Conservation (phyloP, 768 basidiomycete genomes). For the Boletus sp. region DNA sequence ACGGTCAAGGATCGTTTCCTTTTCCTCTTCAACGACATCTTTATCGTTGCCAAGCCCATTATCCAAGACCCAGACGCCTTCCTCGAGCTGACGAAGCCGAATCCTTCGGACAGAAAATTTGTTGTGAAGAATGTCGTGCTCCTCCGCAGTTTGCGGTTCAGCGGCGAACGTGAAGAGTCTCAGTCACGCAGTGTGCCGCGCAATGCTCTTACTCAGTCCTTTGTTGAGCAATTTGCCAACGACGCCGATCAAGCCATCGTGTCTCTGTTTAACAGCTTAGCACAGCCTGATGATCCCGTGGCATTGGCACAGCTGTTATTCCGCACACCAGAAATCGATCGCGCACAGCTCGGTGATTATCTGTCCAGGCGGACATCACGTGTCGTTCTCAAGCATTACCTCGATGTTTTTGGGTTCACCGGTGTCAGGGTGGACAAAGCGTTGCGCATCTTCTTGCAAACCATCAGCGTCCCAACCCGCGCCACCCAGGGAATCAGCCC, state of each 20-base stretch:
- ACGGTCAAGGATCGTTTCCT: conserved; percentile 95
- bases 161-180: conserved; percentile 64
- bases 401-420: conserved; percentile 84
- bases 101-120: conserved; percentile 68
- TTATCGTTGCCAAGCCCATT: conserved; percentile 90
- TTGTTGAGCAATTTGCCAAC: conserved; percentile 74
- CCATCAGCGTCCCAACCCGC: conserved; percentile 62
- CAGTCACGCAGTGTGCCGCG: conserved; percentile 46
- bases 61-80: conserved; percentile 63
- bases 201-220: conserved; percentile 64
- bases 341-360: conserved; percentile 79
- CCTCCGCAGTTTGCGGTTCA: conserved; percentile 65
- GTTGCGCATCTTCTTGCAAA: conserved; percentile 83
- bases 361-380: conserved; percentile 72
- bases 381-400: conserved; percentile 73
- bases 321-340: conserved; percentile 80
- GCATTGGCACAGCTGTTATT: conserved; percentile 78
- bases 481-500: conserved; percentile 27
- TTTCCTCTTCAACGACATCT: conserved; percentile 94
- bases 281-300: conserved; percentile 59
- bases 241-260: conserved; percentile 79
- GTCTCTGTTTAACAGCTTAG: conserved; percentile 61
- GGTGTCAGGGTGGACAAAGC: conserved; percentile 86
- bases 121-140: conserved; percentile 88
- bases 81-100: conserved; percentile 54